A percentile compares a stretch with the other conserved stretches of the same genome.
Conservation (phyloP, 306 rosid genomes). For the Vigna unguiculata region DNA sequence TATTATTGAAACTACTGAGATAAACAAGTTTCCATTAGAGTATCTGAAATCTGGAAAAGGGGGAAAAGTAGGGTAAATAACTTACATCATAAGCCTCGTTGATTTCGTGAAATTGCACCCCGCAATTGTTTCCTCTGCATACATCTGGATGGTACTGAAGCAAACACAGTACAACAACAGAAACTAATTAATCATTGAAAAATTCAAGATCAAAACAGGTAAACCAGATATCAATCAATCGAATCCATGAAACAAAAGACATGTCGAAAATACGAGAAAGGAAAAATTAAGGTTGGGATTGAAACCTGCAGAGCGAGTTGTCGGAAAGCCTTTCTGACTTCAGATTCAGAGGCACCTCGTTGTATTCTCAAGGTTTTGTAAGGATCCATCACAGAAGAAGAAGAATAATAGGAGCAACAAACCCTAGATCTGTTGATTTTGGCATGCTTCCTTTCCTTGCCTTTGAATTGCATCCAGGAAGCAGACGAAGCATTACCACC, state of each 20-base stretch:
- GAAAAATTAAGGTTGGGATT: constrained; percentile 3
- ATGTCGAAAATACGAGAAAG: too few species aligned
- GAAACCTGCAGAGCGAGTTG: constrained; percentile 87
- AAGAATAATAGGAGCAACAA: constrained; percentile 46
- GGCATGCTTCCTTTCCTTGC: constrained; percentile 40
- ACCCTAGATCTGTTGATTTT: constrained; percentile 47
- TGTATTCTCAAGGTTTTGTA: constrained; percentile 76
- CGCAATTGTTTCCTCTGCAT: constrained; percentile 78
- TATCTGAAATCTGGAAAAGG: not conserved
- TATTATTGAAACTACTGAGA: not conserved
- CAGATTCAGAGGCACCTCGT: constrained; percentile 81
- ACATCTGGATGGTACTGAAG: constrained; percentile 96
- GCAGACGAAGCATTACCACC: constrained; percentile 58
- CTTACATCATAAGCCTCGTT: constrained; percentile 92
- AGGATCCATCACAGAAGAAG: constrained; percentile 66
- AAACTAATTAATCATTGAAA: not conserved
- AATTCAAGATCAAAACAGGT: not conserved
- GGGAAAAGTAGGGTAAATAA: not conserved
- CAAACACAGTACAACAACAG: not conserved
- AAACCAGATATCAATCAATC: not conserved
- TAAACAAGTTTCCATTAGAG: too few species aligned
- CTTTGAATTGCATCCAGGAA: constrained; percentile 56
- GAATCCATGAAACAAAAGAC: not conserved
- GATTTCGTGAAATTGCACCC: constrained; percentile 82
- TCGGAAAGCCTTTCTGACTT: constrained; percentile 86